A percentile compares a stretch with the other conserved stretches of the same genome.
Evolutionary conservation across 305 asterid species (phyloP).

Genomic region (Lippia alba): DNA sequence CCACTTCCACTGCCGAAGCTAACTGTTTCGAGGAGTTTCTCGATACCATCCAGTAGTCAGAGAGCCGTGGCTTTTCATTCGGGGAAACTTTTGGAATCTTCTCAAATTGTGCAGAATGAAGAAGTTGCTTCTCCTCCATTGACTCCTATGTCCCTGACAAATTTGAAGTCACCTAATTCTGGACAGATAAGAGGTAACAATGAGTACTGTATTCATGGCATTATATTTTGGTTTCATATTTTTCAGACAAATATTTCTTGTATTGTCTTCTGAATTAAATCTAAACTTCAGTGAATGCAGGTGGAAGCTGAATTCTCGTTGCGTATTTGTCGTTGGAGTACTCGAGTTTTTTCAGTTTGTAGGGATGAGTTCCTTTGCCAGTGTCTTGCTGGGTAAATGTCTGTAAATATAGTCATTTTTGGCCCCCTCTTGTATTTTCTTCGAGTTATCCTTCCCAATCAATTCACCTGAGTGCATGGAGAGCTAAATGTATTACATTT

Average conservation of each 20-base stretch:
- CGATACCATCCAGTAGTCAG: conserved; percentile 75
- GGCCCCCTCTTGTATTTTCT: conserved; percentile 20
- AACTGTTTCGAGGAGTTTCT: conserved; percentile 79
- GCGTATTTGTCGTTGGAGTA: conserved; percentile 20
- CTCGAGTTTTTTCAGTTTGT: conserved; percentile 31
- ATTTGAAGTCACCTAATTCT: conserved; percentile 56
- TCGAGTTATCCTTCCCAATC: conserved; percentile 18
- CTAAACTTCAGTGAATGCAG: conserved; percentile 61
- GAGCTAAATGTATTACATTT: conserved; percentile 37
- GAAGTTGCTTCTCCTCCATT: conserved; percentile 77
- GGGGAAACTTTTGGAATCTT: conserved; percentile 62
- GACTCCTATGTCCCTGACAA: conserved; percentile 72
- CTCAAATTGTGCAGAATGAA: conserved; percentile 56
- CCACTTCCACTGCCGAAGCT: conserved; percentile 80
- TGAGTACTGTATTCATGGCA: conserved; percentile 13
- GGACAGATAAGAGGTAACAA: conserved; percentile 67
- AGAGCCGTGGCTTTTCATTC: conserved; percentile 56
- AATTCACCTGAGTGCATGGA: conserved; percentile 30
- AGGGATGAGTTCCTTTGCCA: conserved; percentile 37
- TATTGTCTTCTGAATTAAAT: conserved; percentile 36
- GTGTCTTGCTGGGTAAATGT: conserved; percentile 46
- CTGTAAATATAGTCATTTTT: conserved; percentile 45
- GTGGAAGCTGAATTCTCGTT: conserved; percentile 56
- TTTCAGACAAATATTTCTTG: conserved; percentile 14
- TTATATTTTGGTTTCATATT: conserved; percentile 7